These are phyloP conservation scores for Phytopythium boreale DNA, from an alignment of 352 stramenopile genomes.

Conservation along the genomic window DNA sequence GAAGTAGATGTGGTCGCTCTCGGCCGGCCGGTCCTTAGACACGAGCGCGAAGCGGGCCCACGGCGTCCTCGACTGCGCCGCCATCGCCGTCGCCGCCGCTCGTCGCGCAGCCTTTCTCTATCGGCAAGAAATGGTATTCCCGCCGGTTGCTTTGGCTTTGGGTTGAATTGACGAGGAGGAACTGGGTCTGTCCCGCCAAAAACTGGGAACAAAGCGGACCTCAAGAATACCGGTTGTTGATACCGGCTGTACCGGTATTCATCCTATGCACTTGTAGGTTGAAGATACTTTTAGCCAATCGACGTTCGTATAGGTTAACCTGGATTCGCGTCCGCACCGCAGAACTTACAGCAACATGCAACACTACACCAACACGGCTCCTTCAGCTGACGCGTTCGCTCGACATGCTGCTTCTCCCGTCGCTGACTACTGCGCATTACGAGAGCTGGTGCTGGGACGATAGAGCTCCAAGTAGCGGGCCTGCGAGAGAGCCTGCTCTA, in stretches of 20 bases:
- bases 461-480: not conserved
- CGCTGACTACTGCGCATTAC: not conserved
- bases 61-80: constrained; percentile 9
- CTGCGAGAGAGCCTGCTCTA: constrained; percentile 21
- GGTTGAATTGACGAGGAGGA: not conserved
- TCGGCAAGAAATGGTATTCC: not conserved
- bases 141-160: not conserved
- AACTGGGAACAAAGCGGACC: not conserved
- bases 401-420: not conserved
- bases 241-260: not conserved
- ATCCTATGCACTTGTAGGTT: not conserved
- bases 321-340: not conserved
- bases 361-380: not conserved
- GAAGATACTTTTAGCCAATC: constrained; percentile 1
- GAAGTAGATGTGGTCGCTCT: constrained; percentile 72
- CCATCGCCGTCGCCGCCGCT: not conserved
- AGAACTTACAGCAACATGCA: not conserved
- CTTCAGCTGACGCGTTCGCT: not conserved
- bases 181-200: constrained; percentile 1
- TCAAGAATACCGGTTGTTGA: not conserved
- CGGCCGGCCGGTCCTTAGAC: constrained; percentile 42
- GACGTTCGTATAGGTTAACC: constrained; percentile 1
- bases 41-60: constrained; percentile 68
- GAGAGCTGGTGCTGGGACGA: not conserved
- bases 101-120: not conserved